These are phyloP conservation scores for Prototheca stagnorum DNA, from an alignment of 163 green algal species.

Conservation along the genomic window DNA sequence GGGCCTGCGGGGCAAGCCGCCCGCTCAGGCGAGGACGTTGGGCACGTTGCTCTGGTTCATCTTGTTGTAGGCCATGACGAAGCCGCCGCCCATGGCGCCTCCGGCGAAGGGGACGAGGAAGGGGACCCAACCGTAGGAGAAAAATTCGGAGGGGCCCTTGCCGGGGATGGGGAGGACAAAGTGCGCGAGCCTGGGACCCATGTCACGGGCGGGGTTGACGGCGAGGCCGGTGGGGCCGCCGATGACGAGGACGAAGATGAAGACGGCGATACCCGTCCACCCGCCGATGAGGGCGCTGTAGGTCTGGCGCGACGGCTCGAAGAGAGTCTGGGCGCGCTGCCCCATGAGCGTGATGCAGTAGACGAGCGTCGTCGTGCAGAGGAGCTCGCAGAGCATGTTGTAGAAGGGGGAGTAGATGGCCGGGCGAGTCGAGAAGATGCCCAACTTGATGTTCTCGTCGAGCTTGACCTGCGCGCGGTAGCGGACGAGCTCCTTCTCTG, in stretches of 20 bases:
- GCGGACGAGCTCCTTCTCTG: no score
- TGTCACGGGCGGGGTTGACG: slow-evolving; percentile 43
- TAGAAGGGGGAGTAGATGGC: slow-evolving; percentile 27
- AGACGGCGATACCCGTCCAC: slow-evolving; percentile 3
- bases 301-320: slow-evolving; percentile 1
- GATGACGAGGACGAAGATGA: slow-evolving; percentile 17
- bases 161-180: slow-evolving; percentile 38
- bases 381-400: slow-evolving; percentile 19
- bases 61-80: slow-evolving; percentile 9
- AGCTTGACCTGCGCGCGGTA: slow-evolving; percentile 8
- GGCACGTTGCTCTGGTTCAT: slow-evolving; percentile 10
- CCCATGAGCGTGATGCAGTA: slow-evolving; percentile 19
- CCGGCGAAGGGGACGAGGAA: slow-evolving; percentile 23
- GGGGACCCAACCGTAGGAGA: slow-evolving; percentile 28
- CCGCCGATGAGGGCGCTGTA: slow-evolving; percentile 1
- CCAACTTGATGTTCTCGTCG: slow-evolving; percentile 42
- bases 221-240: slow-evolving; percentile 33
- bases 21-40: no score
- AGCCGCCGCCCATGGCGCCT: slow-evolving; percentile 11
- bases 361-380: slow-evolving; percentile 20
- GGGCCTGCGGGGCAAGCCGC: no score
- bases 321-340: slow-evolving; percentile 5
- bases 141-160: slow-evolving; percentile 40
- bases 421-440: slow-evolving; percentile 38
- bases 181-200: slow-evolving; percentile 38